Evolutionary conservation across 208 protist genomes (phyloP), one percentile per base, ranked within the genome.

Genomic region (Zelonia costaricensis): DNA sequence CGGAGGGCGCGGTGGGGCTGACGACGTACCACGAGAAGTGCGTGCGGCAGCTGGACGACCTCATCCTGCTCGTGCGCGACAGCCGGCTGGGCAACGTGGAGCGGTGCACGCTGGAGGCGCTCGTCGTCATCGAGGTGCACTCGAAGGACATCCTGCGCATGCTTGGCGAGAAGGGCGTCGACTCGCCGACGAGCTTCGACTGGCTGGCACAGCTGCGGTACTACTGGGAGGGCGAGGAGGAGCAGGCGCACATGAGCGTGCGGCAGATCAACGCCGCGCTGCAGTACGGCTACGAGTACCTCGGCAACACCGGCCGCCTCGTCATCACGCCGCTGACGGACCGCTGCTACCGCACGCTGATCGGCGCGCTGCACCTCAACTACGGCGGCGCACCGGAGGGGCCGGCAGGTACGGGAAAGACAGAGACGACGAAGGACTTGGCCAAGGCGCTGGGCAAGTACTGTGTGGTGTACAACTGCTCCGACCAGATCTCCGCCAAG

Each of bases 381-480:
- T 96, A 98, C 63, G 97, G 98, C 39, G 98, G 98, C 45, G 94
- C 95, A 0, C 98, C 98, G 1, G 96, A 98, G 44, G 98, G 98
- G 4, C 98, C 98, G 25, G 98, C 97, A 16, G 98, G 98, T 23
- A 99, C 98, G 18, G 98, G 98, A 28, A 99, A 99, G 81, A 99
- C 98, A 15, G 98, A 99, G 77, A 99, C 97, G n/a, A 98, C 97
- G 18, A 99, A 99, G 78, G 98, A 99, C 80, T 80, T 99, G 9
- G 90, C 93, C 63, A 97, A 97, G 83, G 93, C 91, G 13, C 71
- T 99, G 7, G 97, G 91, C 20, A 98, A 98, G 76, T 95, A 98
- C 59, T 97, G 92, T 62, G 86, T 99, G 30, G 98, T 99, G 40
- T 99, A 99, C 84, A 99, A 99, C 78, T 99, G 98, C 82, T 97